phyloP scores from a whole-genome alignment of 257 asterid genomes.

The Solanum ahanhuiri region DNA sequence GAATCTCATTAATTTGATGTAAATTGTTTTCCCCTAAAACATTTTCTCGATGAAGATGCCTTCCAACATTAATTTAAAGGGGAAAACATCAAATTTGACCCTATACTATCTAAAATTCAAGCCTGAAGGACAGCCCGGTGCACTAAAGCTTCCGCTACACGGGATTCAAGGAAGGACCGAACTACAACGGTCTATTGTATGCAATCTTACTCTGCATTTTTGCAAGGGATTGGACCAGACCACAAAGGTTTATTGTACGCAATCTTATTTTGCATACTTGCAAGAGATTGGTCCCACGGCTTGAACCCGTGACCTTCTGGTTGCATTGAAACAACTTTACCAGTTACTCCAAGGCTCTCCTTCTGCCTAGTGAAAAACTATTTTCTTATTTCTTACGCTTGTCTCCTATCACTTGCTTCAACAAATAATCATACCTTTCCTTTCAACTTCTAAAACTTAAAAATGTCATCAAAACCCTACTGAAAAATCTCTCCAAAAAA shows the following conservation, averaged over 20 bases:
- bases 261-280: not conserved
- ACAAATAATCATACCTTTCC: not conserved
- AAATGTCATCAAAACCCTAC: not conserved
- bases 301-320: not conserved
- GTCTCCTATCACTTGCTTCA: not conserved
- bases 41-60: not conserved
- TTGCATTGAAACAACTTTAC: not conserved
- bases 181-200: too few species aligned
- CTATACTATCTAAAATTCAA: not conserved
- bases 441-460: not conserved
- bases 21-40: not conserved
- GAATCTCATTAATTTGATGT: not conserved
- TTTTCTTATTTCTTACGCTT: not conserved
- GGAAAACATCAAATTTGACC: not conserved
- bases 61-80: not conserved
- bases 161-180: too few species aligned
- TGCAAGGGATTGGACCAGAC: too few species aligned
- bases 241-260: not conserved
- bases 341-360: not conserved
- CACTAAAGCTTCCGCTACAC: too few species aligned
- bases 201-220: too few species aligned
- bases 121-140: not conserved
- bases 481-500: not conserved
- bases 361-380: not conserved
- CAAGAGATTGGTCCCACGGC: not conserved